A percentile compares a stretch with the other conserved stretches of the same genome.
Conservation (phyloP, 2,329 filamentous ascomycete species). For the Fusarium longipes region DNA sequence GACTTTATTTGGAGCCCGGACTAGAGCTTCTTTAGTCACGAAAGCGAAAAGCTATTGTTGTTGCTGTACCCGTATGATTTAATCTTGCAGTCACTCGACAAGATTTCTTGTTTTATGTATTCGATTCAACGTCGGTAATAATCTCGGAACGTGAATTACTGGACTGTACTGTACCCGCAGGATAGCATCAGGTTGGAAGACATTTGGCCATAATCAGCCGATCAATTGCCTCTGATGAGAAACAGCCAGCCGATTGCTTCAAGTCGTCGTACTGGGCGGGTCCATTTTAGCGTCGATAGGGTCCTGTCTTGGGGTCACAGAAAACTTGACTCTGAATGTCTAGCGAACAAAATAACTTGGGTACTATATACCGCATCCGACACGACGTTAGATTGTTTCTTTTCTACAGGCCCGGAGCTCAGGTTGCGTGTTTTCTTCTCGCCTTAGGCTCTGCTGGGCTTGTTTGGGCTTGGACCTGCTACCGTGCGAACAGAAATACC, state of each 20-base stretch:
- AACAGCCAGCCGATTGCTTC: slow-evolving; percentile 39
- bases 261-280: slow-evolving; percentile 35
- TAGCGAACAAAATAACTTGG: no score
- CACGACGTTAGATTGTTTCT: no score
- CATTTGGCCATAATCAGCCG: slow-evolving; percentile 43
- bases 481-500: slow-evolving; percentile 30
- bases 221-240: slow-evolving; percentile 41
- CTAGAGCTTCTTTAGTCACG: slow-evolving; percentile 8
- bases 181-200: slow-evolving; percentile 39
- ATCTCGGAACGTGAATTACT: slow-evolving; percentile 27
- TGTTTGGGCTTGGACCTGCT: slow-evolving; percentile 7
- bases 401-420: no score
- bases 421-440: no score
- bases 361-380: no score
- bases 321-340: no score
- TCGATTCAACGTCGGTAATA: slow-evolving; percentile 8
- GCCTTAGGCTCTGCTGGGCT: background rate
- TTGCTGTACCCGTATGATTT: slow-evolving; percentile 5
- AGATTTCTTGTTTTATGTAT: slow-evolving; percentile 29
- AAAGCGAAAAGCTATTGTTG: slow-evolving; percentile 9
- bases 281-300: slow-evolving; percentile 41
- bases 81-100: slow-evolving; percentile 29
- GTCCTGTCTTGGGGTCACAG: background rate
- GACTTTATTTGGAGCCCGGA: slow-evolving; percentile 19
- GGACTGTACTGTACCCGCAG: slow-evolving; percentile 16